A percentile compares a stretch with the other conserved stretches of the same genome.
Conservation (phyloP, 2,329 filamentous ascomycete genomes). For the Scedosporium boydii region DNA sequence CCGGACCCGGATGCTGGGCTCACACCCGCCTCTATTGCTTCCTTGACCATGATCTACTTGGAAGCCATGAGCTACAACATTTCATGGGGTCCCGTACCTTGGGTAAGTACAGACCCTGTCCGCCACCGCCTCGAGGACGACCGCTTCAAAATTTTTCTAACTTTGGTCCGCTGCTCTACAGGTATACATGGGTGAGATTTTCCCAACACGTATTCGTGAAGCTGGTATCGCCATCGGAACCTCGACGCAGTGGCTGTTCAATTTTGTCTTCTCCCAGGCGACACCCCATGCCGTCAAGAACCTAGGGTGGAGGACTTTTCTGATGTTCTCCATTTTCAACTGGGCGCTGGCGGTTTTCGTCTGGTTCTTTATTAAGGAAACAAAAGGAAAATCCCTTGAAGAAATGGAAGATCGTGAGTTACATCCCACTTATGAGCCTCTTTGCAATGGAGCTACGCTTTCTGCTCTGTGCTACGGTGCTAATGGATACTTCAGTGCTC, state of each 20-base stretch:
- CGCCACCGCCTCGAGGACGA: too few relatives aligned
- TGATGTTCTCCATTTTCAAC: conserved; percentile 41
- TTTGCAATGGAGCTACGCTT: too few relatives aligned
- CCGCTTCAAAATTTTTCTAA: too few relatives aligned
- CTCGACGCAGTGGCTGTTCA: conserved; percentile 40
- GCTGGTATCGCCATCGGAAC: conserved; percentile 38
- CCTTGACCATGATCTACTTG: conserved; percentile 40
- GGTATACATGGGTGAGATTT: conserved; percentile 39
- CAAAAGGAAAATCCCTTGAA: conserved; percentile 31
- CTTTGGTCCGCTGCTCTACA: conserved; percentile 5
- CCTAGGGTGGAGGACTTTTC: conserved; percentile 36
- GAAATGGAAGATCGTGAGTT: conserved; percentile 24
- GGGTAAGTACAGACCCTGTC: conserved; percentile 19
- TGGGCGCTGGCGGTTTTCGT: conserved; percentile 32
- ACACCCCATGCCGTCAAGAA: conserved; percentile 38
- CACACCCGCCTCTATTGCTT: conserved; percentile 31
- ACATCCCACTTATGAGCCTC: too few relatives aligned
- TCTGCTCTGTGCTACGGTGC: too few relatives aligned
- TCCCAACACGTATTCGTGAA: conserved; percentile 37
- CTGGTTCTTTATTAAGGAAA: conserved; percentile 33
- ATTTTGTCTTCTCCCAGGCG: conserved; percentile 37
- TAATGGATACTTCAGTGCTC: too few relatives aligned
- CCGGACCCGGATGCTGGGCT: conserved; percentile 20
- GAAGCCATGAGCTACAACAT: conserved; percentile 42
- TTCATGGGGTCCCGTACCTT: conserved; percentile 42